Conservation (phyloP, 192 early-diverging fungal genomes). For the Neocallimastix lanati region DNA sequence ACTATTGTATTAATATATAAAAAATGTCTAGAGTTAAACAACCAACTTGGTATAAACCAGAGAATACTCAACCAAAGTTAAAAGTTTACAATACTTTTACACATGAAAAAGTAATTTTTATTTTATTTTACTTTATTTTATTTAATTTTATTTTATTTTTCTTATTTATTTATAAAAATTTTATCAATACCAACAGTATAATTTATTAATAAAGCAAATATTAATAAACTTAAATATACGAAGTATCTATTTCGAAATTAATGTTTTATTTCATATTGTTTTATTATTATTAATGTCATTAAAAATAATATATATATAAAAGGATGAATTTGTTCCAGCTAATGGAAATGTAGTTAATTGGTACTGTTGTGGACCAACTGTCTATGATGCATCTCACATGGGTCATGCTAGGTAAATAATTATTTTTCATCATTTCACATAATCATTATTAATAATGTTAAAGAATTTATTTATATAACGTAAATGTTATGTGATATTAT, state of each 20-base stretch:
- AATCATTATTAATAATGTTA: too few relatives aligned
- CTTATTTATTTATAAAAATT: too few relatives aligned
- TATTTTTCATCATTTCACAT: too few relatives aligned
- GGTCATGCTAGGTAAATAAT: conserved; percentile 73
- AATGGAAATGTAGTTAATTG: neutral
- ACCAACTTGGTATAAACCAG: neutral
- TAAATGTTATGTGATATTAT: too few relatives aligned
- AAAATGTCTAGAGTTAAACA: neutral
- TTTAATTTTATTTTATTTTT: too few relatives aligned
- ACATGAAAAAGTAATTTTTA: neutral
- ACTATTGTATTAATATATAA: neutral
- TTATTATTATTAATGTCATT: too few relatives aligned
- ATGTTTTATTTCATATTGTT: too few relatives aligned
- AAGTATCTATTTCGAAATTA: too few relatives aligned
- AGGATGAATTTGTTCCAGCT: neutral
- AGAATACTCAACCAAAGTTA: neutral
- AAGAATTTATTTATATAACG: too few relatives aligned
- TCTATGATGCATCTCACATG: conserved; percentile 88
- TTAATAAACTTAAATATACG: too few relatives aligned
- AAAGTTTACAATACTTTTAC: neutral
- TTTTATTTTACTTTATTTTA: neutral
- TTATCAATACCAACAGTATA: too few relatives aligned
- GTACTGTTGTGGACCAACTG: conserved; percentile 76
- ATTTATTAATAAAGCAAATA: too few relatives aligned
- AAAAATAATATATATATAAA: neutral